Percentiles rank a stretch among this genome's conserved stretches.
phyloP scores from a whole-genome alignment of 371 early-diverging fungal species.

The Mucor irregularis region DNA sequence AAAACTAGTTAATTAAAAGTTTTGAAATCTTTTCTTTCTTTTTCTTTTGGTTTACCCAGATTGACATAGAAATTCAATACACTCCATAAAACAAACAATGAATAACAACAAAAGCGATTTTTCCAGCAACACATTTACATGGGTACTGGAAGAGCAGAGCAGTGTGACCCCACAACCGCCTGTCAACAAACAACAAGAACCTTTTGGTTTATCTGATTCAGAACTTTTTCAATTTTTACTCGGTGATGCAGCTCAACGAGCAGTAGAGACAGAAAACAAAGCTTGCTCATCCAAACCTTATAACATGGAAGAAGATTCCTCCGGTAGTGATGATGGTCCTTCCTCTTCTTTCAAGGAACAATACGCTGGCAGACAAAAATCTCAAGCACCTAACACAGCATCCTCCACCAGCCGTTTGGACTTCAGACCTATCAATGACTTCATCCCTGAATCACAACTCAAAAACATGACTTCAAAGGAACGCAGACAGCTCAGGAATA shows the following conservation, averaged over 20 bases:
- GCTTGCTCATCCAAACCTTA: too few species aligned
- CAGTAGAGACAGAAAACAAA: too few species aligned
- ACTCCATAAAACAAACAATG: neutral
- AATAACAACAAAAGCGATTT: conserved; percentile 1
- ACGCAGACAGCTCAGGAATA: conserved; percentile 86
- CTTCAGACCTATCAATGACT: conserved; percentile 19
- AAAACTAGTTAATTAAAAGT: too few species aligned
- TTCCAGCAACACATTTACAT: neutral
- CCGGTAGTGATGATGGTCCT: neutral
- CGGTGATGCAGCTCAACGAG: conserved; percentile 10
- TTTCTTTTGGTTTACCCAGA: too few species aligned
- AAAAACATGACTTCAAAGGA: conserved; percentile 79
- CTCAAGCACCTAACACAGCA: neutral
- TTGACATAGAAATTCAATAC: too few species aligned
- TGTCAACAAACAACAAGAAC: neutral
- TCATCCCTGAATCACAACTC: conserved; percentile 36
- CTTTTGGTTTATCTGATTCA: conserved; percentile 1
- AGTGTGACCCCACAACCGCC: neutral
- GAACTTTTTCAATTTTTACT: conserved; percentile 21
- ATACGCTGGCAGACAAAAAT: too few species aligned
- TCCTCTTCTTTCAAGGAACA: conserved; percentile 8
- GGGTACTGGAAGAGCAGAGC: neutral
- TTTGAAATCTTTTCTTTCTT: too few species aligned
- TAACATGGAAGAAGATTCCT: neutral
- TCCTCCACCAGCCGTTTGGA: conserved; percentile 19